These are phyloP conservation scores for Begonia peltatifolia DNA, from an alignment of 306 rosid genomes.

Conservation along the genomic window DNA sequence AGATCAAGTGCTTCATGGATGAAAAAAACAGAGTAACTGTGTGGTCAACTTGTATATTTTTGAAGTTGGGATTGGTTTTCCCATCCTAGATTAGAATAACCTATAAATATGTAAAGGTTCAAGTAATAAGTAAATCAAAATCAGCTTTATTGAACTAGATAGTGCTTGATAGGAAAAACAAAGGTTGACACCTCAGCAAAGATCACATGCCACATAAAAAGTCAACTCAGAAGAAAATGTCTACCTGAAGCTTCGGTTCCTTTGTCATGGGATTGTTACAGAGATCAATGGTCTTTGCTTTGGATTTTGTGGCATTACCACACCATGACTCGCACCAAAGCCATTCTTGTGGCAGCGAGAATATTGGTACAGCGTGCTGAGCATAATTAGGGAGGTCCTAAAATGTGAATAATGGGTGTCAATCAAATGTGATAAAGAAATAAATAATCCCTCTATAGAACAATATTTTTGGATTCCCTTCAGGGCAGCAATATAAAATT, in stretches of 20 bases:
- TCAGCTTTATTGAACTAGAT: too few species aligned
- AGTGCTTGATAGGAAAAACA: too few species aligned
- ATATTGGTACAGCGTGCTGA: conserved; percentile 85
- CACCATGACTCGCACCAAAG: conserved; percentile 99
- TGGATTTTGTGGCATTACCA: conserved; percentile 87
- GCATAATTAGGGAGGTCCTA: conserved; percentile 99
- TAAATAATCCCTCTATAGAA: too few species aligned
- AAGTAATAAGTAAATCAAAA: too few species aligned
- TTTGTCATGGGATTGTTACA: conserved; percentile 99
- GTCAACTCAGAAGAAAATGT: conserved; percentile 3
- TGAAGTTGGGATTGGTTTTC: too few species aligned
- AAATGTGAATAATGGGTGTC: conserved; percentile 5
- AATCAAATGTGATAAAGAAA: too few species aligned
- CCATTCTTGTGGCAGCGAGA: conserved; percentile 97
- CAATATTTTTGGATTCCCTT: too few species aligned
- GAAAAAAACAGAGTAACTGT: neutral
- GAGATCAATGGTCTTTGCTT: conserved; percentile 94
- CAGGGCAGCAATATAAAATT: neutral
- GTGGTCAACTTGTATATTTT: too few species aligned
- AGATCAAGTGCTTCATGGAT: conserved; percentile 2
- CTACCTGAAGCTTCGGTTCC: conserved; percentile 96
- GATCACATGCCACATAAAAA: too few species aligned
- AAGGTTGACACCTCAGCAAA: too few species aligned
- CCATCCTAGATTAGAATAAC: too few species aligned
- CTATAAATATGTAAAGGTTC: too few species aligned